These are phyloP conservation scores for Pseudozyma pruni DNA, from an alignment of 1,284 basidiomycete species.

Conservation along the genomic window DNA sequence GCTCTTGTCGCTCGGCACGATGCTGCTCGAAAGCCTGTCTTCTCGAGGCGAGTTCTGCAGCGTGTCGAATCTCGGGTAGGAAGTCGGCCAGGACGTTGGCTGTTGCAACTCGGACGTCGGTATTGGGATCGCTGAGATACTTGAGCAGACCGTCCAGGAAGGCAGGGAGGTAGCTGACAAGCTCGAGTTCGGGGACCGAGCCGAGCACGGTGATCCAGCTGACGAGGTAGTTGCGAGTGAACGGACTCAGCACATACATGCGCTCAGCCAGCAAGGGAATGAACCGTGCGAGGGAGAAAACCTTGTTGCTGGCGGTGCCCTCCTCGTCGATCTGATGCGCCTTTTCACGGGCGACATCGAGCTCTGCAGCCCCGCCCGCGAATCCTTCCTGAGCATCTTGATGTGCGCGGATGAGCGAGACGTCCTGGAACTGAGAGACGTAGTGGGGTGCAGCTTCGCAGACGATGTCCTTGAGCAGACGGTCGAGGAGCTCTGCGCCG, in stretches of 20 bases:
- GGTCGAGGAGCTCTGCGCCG: slow-evolving; percentile 96
- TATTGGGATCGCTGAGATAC: slow-evolving; percentile 93
- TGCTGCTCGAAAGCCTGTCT: slow-evolving; percentile 37
- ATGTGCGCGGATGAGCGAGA: slow-evolving; percentile 71
- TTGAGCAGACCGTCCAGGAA: slow-evolving; percentile 89
- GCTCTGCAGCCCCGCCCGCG: slow-evolving; percentile 55
- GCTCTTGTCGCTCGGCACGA: slow-evolving; percentile 28
- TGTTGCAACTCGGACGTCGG: slow-evolving; percentile 91
- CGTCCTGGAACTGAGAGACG: slow-evolving; percentile 85
- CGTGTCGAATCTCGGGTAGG: slow-evolving; percentile 77
- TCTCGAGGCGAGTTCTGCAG: slow-evolving; percentile 45
- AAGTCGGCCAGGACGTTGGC: slow-evolving; percentile 93
- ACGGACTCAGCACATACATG: slow-evolving; percentile 93
- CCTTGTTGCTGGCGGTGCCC: slow-evolving; percentile 57
- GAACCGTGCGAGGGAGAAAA: slow-evolving; percentile 93
- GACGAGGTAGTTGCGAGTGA: slow-evolving; percentile 93
- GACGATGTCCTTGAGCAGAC: slow-evolving; percentile 96
- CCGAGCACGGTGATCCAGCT: slow-evolving; percentile 97
- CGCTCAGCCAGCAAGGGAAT: slow-evolving; percentile 92
- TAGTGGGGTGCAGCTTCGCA: slow-evolving; percentile 95
- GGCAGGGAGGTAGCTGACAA: slow-evolving; percentile 91
- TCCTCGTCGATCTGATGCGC: slow-evolving; percentile 49
- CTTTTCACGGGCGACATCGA: slow-evolving; percentile 64
- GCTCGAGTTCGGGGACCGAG: slow-evolving; percentile 93
- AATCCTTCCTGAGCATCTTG: slow-evolving; percentile 69